Percentiles rank a stretch among this genome's conserved stretches.
Evolutionary conservation across 2,329 filamentous ascomycete species (phyloP).

Genomic region (Aureobasidium sp.): DNA sequence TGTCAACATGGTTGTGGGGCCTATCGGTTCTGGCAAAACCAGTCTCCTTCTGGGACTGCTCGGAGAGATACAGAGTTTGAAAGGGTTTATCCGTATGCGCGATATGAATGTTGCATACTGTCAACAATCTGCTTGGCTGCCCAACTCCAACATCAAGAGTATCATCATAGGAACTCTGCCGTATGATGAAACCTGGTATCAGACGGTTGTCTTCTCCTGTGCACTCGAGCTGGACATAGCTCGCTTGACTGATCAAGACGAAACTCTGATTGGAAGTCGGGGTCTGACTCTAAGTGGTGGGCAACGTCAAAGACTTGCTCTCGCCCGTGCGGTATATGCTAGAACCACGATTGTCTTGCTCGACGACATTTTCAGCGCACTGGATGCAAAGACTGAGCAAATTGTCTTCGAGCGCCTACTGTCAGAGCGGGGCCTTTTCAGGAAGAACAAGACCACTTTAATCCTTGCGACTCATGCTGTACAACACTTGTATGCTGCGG

Average conservation of each 20-base stretch:
- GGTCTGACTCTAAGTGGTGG: constrained; percentile 79
- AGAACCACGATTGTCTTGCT: constrained; percentile 67
- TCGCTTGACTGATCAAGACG: constrained; percentile 68
- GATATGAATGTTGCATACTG: constrained; percentile 14
- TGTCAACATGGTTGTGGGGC: not conserved
- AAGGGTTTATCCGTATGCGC: not conserved
- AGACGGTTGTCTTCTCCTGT: constrained; percentile 63
- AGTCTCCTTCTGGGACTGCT: not conserved
- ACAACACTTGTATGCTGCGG: constrained; percentile 29
- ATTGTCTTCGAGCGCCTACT: constrained; percentile 39
- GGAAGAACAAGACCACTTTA: constrained; percentile 33
- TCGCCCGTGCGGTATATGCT: constrained; percentile 74
- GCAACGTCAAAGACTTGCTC: constrained; percentile 65
- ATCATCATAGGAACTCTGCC: constrained; percentile 69
- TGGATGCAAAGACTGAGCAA: constrained; percentile 53
- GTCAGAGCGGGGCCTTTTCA: constrained; percentile 36
- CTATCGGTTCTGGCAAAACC: not conserved
- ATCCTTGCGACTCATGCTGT: constrained; percentile 37
- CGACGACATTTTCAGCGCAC: constrained; percentile 71
- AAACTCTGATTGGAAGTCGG: constrained; percentile 69
- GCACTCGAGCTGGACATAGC: constrained; percentile 68
- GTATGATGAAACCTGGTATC: constrained; percentile 61
- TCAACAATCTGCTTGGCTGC: constrained; percentile 54
- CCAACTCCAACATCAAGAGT: constrained; percentile 69
- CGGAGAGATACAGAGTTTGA: not conserved